phyloP scores from a whole-genome alignment of 208 protist species.

The Blechomonas ayalai region DNA sequence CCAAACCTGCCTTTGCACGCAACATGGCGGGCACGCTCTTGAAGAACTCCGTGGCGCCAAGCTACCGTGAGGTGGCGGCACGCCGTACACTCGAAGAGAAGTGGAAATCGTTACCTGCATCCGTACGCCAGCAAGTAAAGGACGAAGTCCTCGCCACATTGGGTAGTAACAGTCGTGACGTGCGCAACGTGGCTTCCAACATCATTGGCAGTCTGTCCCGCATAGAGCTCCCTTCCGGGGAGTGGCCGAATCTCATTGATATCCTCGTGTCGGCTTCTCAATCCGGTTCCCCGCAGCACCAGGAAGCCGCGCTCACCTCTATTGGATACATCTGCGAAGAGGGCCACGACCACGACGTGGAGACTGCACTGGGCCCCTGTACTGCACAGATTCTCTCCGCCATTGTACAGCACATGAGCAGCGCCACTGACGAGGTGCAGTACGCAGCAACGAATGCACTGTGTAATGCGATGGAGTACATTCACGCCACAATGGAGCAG shows the following conservation, averaged over 20 bases:
- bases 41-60: conserved; percentile 93
- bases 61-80: conserved; percentile 65
- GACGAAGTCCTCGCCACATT: conserved; percentile 75
- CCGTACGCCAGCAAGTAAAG: conserved; percentile 62
- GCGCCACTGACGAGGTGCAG: conserved; percentile 68
- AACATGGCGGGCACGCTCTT: conserved; percentile 91
- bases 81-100: conserved; percentile 50
- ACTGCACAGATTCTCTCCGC: conserved; percentile 88
- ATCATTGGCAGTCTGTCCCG: conserved; percentile 92
- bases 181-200: conserved; percentile 91
- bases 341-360: conserved; percentile 65
- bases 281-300: conserved; percentile 48
- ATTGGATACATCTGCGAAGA: conserved; percentile 98
- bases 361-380: conserved; percentile 51
- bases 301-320: conserved; percentile 91
- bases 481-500: conserved; percentile 91
- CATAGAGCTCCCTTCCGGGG: conserved; percentile 91
- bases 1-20: conserved; percentile 71
- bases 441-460: conserved; percentile 91
- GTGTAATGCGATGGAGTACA: conserved; percentile 95
- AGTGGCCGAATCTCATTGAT: conserved; percentile 92
- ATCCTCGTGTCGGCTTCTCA: conserved; percentile 68
- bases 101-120: conserved; percentile 52
- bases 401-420: conserved; percentile 87
- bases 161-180: conserved; percentile 55